Base-by-base conservation (phyloP, 352 stramenopile genomes). In the Pythium brassicae region DNA sequence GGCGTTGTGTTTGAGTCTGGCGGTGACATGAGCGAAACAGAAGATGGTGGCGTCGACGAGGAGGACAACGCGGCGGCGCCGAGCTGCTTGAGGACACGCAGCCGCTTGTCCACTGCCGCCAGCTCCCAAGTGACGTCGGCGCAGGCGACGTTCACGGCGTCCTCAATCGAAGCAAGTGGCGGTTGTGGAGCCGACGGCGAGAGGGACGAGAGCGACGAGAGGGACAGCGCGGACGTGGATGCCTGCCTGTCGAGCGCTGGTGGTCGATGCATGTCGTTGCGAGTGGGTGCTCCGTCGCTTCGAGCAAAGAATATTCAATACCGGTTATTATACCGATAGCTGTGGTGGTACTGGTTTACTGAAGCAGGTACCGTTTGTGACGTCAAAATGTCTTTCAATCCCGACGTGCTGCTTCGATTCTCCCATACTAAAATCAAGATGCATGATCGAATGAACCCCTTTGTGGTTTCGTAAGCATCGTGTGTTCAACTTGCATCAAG, bases 121-220 rank as follows among this genome's bases (percentile, higher is more conserved):
- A 83, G 59, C 53, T 83, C 76, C 1, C 67, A 62, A 17, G 78
- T 50, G 20, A 83, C 65, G 54, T 83, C 73, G 12, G 53, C 37
- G 55, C 73, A 83, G 10, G 70, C 75, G 63, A 76, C 68, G 4
- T 34, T 25, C 52, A 56, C 43, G 53, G 77, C 43, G 4, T 49
- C 37, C 15, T 47, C 42, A 15, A 15, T 25, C n/a, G 42, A 37
- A 37, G 14, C 32, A 37, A 37, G 32, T 8, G 32, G 32, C 5
- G 32, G 19, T 62, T 44, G 53, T 45, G 50, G 12, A 57, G 32
- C 9, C 32, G 14, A 37, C 32, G 14, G 14, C 7, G 17, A 26
- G 49, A 46, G 27, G 48, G 43, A 25, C 26, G 32, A 25, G 9
- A 71, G 54, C 43, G 55, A 43, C 12, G 64, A 68, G n/a, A 71